phyloP scores from a whole-genome alignment of 2,329 filamentous ascomycete genomes.

The Xylariaceae sp. region DNA sequence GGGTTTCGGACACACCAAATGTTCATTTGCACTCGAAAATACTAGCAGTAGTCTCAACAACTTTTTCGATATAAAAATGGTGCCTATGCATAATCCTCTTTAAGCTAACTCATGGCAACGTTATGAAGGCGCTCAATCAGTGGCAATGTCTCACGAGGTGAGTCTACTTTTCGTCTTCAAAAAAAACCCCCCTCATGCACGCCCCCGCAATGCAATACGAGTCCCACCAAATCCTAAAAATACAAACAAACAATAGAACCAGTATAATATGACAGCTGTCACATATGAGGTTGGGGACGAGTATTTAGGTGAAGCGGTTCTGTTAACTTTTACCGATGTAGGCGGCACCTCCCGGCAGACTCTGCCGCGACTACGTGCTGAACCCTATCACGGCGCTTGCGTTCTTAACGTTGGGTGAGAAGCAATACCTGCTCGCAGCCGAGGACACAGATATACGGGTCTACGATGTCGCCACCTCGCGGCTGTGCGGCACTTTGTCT shows the following conservation, averaged over 20 bases:
- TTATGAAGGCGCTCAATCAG: slow-evolving; percentile 16
- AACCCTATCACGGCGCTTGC: slow-evolving; percentile 67
- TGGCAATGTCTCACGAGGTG: slow-evolving; percentile 38
- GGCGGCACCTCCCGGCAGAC: slow-evolving; percentile 29
- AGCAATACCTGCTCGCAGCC: slow-evolving; percentile 59
- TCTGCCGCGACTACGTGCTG: slow-evolving; percentile 49
- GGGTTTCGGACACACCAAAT: slow-evolving; percentile 8
- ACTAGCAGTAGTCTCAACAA: background rate
- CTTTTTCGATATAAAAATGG: background rate
- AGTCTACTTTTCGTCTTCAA: slow-evolving; percentile 10
- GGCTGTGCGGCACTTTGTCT: slow-evolving; percentile 49
- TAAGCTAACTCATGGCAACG: slow-evolving; percentile 16
- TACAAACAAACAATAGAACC: background rate
- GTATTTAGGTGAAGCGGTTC: background rate
- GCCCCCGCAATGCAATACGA: slow-evolving; percentile 18
- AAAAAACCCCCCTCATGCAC: background rate
- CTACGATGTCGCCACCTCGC: slow-evolving; percentile 51
- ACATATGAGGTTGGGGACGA: background rate
- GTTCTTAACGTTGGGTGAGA: slow-evolving; percentile 50
- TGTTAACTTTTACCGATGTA: slow-evolving; percentile 9
- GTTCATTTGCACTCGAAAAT: background rate
- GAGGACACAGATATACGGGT: slow-evolving; percentile 66
- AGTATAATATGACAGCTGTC: background rate
- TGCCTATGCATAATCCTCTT: background rate
- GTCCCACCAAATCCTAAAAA: slow-evolving; percentile 13